Conservation (phyloP, 139 green algal species). For the Micromonas commoda region DNA sequence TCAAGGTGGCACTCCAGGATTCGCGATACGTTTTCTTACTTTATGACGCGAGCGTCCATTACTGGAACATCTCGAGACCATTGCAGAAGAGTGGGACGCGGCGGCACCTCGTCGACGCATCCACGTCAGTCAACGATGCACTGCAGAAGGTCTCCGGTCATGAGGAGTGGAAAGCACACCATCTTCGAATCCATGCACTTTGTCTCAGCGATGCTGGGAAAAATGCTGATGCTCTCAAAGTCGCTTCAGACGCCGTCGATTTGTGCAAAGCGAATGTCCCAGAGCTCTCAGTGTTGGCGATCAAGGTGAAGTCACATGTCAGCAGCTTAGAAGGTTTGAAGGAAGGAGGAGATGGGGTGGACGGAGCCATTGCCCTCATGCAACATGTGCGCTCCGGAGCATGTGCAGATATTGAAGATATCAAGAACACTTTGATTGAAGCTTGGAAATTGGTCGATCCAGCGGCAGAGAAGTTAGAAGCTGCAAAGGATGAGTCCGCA, state of each 20-base stretch:
- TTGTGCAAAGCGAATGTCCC: neutral
- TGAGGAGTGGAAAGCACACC: neutral
- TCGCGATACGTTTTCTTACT: neutral
- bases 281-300: neutral
- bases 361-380: neutral
- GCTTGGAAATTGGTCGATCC: neutral
- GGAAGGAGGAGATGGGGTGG: neutral
- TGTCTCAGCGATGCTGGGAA: neutral
- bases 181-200: neutral
- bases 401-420: neutral
- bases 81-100: neutral
- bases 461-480: neutral
- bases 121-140: neutral
- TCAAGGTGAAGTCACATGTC: neutral
- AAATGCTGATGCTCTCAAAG: neutral
- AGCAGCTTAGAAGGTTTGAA: neutral
- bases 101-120: neutral
- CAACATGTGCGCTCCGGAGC: neutral
- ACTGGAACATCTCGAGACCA: neutral
- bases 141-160: neutral
- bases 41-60: neutral
- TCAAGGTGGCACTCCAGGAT: neutral
- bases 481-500: neutral
- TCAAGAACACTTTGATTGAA: neutral
- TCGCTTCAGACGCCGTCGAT: neutral